Conservation (phyloP, 768 basidiomycete species). For the Rhizopogon rudus region DNA sequence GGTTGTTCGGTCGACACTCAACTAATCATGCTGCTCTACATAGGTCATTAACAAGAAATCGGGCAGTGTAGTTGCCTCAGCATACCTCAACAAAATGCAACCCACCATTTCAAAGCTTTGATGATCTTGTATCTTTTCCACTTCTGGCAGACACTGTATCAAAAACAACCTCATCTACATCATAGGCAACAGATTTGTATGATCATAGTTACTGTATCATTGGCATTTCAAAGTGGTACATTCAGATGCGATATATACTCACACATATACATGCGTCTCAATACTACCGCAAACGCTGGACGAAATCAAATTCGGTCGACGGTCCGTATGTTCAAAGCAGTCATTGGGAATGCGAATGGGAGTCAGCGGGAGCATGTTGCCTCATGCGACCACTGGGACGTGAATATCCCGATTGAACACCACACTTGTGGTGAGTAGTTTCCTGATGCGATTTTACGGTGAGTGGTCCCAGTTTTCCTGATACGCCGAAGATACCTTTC, state of each 20-base stretch:
- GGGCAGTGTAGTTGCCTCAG: conserved; percentile 59
- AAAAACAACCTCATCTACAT: neutral
- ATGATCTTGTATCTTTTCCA: conserved; percentile 6
- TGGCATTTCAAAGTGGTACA: neutral
- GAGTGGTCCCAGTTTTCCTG: neutral
- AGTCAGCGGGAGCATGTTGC: neutral
- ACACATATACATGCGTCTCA: neutral
- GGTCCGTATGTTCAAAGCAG: neutral
- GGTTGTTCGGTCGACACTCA: neutral
- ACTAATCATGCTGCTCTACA: neutral
- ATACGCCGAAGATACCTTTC: neutral
- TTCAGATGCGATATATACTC: neutral
- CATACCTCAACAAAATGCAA: conserved; percentile 72
- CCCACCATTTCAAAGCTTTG: conserved; percentile 47
- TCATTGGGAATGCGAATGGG: neutral
- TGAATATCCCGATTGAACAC: neutral
- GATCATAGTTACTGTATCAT: conserved; percentile 1
- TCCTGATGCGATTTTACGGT: neutral
- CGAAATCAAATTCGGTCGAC: neutral
- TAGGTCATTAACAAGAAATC: conserved; percentile 58
- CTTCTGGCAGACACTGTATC: neutral
- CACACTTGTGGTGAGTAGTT: neutral
- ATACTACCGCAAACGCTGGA: neutral
- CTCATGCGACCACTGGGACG: neutral
- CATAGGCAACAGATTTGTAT: neutral